phyloP scores from a whole-genome alignment of 2,329 filamentous ascomycete genomes.

The Stagonosporopsis vannaccii region DNA sequence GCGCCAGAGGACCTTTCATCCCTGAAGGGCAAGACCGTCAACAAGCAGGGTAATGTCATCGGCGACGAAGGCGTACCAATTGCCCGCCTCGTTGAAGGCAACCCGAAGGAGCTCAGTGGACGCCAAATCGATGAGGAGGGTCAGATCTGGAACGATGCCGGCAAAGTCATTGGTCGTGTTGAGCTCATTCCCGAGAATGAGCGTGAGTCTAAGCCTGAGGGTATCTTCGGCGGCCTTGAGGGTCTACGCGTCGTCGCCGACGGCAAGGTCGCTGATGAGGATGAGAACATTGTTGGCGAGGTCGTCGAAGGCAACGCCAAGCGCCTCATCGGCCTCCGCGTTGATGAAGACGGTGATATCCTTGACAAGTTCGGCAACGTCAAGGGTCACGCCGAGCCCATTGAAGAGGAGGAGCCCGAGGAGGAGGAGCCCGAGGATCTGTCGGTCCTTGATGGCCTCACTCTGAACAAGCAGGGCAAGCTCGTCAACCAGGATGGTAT shows the following conservation, averaged over 20 bases:
- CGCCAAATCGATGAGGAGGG: conserved; percentile 76
- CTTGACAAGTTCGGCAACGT: conserved; percentile 68
- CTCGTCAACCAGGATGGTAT: conserved; percentile 59
- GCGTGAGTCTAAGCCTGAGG: conserved; percentile 59
- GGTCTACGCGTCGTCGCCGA: conserved; percentile 57
- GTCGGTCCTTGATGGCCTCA: conserved; percentile 56
- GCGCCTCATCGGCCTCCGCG: conserved; percentile 64
- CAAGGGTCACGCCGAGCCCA: conserved; percentile 66
- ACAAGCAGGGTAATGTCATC: conserved; percentile 60
- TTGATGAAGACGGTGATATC: conserved; percentile 69
- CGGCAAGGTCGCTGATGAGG: conserved; percentile 59
- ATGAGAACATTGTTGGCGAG: conserved; percentile 60
- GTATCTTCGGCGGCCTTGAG: conserved; percentile 59
- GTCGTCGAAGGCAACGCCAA: conserved; percentile 66
- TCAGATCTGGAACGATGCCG: conserved; percentile 75
- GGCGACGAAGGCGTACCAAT: conserved; percentile 60
- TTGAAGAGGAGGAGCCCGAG: conserved; percentile 57
- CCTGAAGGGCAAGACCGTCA: conserved; percentile 57
- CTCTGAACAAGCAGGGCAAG: conserved; percentile 59
- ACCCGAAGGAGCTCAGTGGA: conserved; percentile 68
- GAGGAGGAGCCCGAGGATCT: conserved; percentile 50
- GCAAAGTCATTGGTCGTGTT: conserved; percentile 71
- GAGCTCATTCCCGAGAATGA: conserved; percentile 74
- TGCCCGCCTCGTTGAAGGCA: conserved; percentile 72
- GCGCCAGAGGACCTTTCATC: conserved; percentile 55